Base-by-base conservation (phyloP, 352 stramenopile species). In the Salisapilia sapeloensis region DNA sequence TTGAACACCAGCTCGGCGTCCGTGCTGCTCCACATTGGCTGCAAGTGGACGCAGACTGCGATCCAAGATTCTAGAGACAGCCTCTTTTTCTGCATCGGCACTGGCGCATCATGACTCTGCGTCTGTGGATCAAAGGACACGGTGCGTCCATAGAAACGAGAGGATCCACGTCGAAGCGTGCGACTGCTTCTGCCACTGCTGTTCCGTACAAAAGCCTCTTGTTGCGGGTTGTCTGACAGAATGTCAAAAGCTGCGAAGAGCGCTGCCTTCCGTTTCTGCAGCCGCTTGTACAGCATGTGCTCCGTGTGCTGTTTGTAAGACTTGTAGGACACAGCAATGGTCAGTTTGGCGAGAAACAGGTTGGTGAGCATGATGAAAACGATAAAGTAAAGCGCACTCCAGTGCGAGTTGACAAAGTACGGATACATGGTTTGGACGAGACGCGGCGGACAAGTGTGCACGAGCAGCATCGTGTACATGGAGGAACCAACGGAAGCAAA, bases 301-400 rank as follows among this genome's bases (percentile, higher is more conserved):
- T 87, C 72, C 1, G 65, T 87, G 53, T 87, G 74, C 16, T 79
- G 61, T 52, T 83, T 82, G 64, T 87, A 87, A 14, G 65, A 81
- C 35, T 71, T 67, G 50, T 84, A 87, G 11, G 65, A 82, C 14
- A 82, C 72, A 38, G 72, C 66, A 33, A 87, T 87, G 17, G 69
- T 83, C 37, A 87, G 63, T 50, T 87, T 87, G 48, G 76, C 48
- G 15, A 87, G 41, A 41, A 87, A 87, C 10, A 85, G 43, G 44
- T 80, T 83, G 10, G 67, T 81, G 25, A 84, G 53, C 35, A 87
- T 34, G 18, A 87, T 62, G 37, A 87, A 84, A 12, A 81, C 29
- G 20, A 87, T 51, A 39, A 87, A 87, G 42, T 76, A 87, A 4
- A 84, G 11, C 17, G 72, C 53, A 45, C 67, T 84, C 72, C 72